Evolutionary conservation across 345 rosid genomes (phyloP).

Genomic region (Hibiscus mutabilis): DNA sequence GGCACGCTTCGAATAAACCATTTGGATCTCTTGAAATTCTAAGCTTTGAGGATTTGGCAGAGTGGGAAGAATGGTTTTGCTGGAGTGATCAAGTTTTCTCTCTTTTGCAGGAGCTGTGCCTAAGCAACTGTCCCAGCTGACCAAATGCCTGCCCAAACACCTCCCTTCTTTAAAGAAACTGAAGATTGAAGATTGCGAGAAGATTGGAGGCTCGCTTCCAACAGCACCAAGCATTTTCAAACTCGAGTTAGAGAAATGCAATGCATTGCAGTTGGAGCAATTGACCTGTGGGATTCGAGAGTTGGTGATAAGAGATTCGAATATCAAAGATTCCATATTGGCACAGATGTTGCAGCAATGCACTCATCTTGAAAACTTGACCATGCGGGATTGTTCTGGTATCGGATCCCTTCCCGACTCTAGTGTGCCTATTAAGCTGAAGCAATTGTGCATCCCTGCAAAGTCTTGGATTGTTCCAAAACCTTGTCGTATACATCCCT

Average conservation of each 20-base stretch:
- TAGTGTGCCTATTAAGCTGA: neutral
- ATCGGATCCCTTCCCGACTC: neutral
- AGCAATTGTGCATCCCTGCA: neutral
- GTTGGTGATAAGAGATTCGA: neutral
- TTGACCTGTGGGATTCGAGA: neutral
- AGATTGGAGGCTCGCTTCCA: neutral
- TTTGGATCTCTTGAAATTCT: neutral
- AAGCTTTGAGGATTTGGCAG: neutral
- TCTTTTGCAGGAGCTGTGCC: neutral
- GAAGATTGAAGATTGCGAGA: neutral
- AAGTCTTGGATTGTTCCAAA: neutral
- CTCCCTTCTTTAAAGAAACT: neutral
- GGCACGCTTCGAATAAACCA: neutral
- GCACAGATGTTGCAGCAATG: neutral
- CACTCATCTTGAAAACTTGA: neutral
- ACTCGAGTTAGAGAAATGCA: neutral
- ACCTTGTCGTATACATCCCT: neutral
- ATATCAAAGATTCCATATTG: neutral
- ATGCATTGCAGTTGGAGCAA: neutral
- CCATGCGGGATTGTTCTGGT: rapidly evolving
- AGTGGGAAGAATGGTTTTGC: neutral
- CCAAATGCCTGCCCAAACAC: neutral
- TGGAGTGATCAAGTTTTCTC: neutral
- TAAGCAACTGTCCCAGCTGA: neutral
- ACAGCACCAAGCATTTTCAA: neutral